Evolutionary conservation across 257 asterid genomes (phyloP).

Genomic region (Petunia secreta): DNA sequence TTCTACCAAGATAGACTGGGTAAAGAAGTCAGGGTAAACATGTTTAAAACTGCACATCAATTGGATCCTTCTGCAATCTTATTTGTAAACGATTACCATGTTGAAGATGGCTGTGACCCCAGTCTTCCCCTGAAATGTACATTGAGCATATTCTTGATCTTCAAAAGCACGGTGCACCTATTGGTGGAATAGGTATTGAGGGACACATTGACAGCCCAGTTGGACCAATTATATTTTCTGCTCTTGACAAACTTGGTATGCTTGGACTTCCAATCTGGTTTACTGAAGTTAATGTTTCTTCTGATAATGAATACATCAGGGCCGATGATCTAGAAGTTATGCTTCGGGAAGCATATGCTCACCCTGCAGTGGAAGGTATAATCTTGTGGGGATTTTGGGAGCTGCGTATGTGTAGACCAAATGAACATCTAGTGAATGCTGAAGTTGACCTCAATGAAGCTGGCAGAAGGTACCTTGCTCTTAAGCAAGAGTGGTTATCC

Average conservation of each 20-base stretch:
- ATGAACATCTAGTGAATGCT: slow-evolving; percentile 67
- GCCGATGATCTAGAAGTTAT: slow-evolving; percentile 89
- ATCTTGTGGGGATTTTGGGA: slow-evolving; percentile 97
- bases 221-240: slow-evolving; percentile 73
- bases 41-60: slow-evolving; percentile 78
- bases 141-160: slow-evolving; percentile 72
- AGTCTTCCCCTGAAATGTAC: slow-evolving; percentile 77
- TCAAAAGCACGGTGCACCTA: slow-evolving; percentile 78
- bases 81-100: slow-evolving; percentile 79
- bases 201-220: slow-evolving; percentile 82
- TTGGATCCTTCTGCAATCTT: slow-evolving; percentile 68
- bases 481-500: slow-evolving; percentile 77
- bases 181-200: slow-evolving; percentile 89
- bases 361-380: slow-evolving; percentile 89
- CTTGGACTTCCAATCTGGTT: slow-evolving; percentile 94
- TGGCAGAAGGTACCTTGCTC: slow-evolving; percentile 61
- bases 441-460: slow-evolving; percentile 85
- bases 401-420: slow-evolving; percentile 74
- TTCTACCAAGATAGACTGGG: slow-evolving; percentile 83
- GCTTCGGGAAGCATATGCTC: slow-evolving; percentile 89
- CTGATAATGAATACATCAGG: slow-evolving; percentile 64
- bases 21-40: slow-evolving; percentile 54
- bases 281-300: slow-evolving; percentile 83
- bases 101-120: slow-evolving; percentile 72
- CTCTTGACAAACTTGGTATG: slow-evolving; percentile 68